These are phyloP conservation scores for Diaporthe amygdali DNA, from an alignment of 2,329 filamentous ascomycete genomes.

Conservation along the genomic window DNA sequence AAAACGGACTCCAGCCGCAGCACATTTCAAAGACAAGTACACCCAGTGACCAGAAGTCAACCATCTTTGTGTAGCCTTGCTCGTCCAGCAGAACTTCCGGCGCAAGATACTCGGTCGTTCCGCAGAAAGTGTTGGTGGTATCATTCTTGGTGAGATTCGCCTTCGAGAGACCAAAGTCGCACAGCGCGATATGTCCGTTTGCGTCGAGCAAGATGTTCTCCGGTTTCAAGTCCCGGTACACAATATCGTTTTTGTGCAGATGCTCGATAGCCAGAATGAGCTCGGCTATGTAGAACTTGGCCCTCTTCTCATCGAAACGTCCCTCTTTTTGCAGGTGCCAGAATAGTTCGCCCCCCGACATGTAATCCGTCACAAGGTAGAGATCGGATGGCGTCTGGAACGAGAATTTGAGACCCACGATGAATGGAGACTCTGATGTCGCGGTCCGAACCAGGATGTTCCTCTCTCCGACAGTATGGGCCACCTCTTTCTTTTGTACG, in stretches of 20 bases:
- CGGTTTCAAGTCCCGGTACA: constrained; percentile 96
- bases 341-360: constrained; percentile 98
- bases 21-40: constrained; percentile 99
- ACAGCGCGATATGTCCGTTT: constrained; percentile 96
- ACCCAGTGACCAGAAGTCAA: constrained; percentile 98
- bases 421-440: constrained; percentile 94
- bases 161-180: constrained; percentile 97
- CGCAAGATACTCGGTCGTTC: constrained; percentile 95
- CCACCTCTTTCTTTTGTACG: constrained; percentile 99
- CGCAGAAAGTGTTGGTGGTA: constrained; percentile 98
- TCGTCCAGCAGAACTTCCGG: constrained; percentile 95
- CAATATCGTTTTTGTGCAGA: constrained; percentile 95
- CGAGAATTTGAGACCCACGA: constrained; percentile 96
- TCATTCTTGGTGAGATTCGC: constrained; percentile 96
- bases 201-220: constrained; percentile 97
- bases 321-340: constrained; percentile 99
- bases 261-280: constrained; percentile 94
- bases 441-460: constrained; percentile 97
- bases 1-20: constrained; percentile 99
- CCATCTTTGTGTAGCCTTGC: constrained; percentile 99
- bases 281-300: constrained; percentile 99
- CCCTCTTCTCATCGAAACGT: constrained; percentile 90
- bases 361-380: constrained; percentile 98
- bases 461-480: constrained; percentile 93
- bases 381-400: constrained; percentile 97